Evolutionary conservation across 148 eudicot species (phyloP).

Genomic region (Cornus kousa): DNA sequence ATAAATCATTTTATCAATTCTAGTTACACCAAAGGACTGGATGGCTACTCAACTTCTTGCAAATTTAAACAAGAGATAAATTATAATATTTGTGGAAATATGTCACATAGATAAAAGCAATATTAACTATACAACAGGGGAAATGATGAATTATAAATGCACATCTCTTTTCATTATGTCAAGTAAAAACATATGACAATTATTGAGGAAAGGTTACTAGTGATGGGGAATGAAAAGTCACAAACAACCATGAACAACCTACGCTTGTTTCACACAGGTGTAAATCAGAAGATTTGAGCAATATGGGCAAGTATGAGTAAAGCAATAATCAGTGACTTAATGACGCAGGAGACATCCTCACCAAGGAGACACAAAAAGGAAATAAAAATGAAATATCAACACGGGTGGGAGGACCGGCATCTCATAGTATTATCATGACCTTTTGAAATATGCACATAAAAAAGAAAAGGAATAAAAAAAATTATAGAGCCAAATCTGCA

Average conservation of each 20-base stretch:
- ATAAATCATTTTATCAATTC: not conserved
- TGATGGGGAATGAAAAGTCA: not conserved
- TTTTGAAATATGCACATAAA: slow-evolving; percentile 1
- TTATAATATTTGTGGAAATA: not conserved
- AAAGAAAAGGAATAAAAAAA: not conserved
- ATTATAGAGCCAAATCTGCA: not conserved
- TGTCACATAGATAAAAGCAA: not conserved
- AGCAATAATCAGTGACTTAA: not conserved
- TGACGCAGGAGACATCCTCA: not conserved
- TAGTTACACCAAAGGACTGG: not conserved
- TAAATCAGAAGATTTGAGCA: not conserved
- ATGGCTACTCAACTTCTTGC: not conserved
- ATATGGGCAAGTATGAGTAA: not conserved
- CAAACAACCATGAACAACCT: not conserved
- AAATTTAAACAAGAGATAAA: not conserved
- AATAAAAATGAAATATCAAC: not conserved
- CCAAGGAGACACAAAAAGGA: not conserved
- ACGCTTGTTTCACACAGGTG: too few relatives aligned
- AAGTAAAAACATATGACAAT: not conserved
- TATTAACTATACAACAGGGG: not conserved
- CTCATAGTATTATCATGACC: not conserved
- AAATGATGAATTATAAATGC: not conserved
- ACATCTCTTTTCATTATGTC: not conserved
- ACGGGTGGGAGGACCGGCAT: not conserved
- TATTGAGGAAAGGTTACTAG: not conserved